Evolutionary conservation across 305 asterid genomes (phyloP).

Genomic region (Fraxinus greggii): DNA sequence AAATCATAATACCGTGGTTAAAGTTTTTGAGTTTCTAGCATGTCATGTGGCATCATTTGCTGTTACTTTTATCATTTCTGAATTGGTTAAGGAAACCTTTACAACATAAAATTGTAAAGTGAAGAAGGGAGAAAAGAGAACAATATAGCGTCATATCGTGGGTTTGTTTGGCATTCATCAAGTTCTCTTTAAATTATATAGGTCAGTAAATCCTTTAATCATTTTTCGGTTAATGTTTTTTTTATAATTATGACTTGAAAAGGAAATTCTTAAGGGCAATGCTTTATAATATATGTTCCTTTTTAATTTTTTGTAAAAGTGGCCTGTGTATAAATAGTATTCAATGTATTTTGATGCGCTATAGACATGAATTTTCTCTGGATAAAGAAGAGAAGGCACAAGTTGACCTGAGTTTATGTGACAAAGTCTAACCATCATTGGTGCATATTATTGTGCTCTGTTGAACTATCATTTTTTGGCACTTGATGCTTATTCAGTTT

Average conservation of each 20-base stretch:
- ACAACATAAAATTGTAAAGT: neutral
- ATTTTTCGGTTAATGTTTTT: neutral
- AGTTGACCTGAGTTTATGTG: neutral
- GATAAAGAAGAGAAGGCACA: neutral
- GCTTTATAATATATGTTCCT: neutral
- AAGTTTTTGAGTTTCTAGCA: neutral
- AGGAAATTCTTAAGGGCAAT: neutral
- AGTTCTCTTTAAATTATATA: neutral
- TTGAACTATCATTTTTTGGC: neutral
- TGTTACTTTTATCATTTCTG: slow-evolving; percentile 5
- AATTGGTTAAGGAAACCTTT: neutral
- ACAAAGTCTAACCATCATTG: neutral
- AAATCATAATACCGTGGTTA: neutral
- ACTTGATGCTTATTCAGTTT: slow-evolving; percentile 21
- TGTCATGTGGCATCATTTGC: neutral
- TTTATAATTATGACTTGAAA: neutral
- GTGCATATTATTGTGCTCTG: neutral
- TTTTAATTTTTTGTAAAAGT: neutral
- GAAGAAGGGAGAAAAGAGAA: neutral
- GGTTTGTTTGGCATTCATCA: neutral
- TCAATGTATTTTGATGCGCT: neutral
- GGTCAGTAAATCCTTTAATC: neutral
- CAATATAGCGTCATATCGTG: neutral
- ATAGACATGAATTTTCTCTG: neutral
- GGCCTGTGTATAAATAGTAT: neutral